A percentile compares a stretch with the other conserved stretches of the same genome.
Conservation (phyloP, 768 basidiomycete genomes). For the Pleurotus tuber-regium region DNA sequence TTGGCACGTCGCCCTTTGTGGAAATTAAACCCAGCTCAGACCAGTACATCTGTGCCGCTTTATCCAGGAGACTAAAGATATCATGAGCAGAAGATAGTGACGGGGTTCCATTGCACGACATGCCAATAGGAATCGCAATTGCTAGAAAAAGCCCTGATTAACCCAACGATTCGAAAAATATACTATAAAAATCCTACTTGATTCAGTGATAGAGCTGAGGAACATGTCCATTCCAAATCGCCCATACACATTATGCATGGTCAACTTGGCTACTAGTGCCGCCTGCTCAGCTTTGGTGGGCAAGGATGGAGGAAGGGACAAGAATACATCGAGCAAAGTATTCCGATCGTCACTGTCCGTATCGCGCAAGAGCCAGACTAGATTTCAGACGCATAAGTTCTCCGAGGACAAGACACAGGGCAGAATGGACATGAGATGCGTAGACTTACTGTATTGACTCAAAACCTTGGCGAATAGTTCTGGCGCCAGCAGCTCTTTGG, state of each 20-base stretch:
- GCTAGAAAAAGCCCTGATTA: constrained; percentile 40
- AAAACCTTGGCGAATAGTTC: constrained; percentile 59
- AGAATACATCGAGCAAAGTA: constrained; percentile 54
- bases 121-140: constrained; percentile 81
- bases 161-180: not conserved
- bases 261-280: constrained; percentile 73
- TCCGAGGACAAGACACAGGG: not conserved
- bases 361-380: constrained; percentile 69
- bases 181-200: constrained; percentile 54
- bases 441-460: constrained; percentile 61
- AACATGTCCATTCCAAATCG: constrained; percentile 86
- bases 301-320: constrained; percentile 51
- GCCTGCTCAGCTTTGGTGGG: constrained; percentile 72
- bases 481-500: constrained; percentile 54
- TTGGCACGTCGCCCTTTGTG: constrained; percentile 59
- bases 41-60: constrained; percentile 72
- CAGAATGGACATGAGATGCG: too few species aligned
- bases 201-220: constrained; percentile 86
- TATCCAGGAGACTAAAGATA: constrained; percentile 56
- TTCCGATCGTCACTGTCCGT: constrained; percentile 51
- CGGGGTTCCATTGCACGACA: constrained; percentile 43
- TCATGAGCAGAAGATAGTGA: constrained; percentile 54
- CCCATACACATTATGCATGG: constrained; percentile 71
- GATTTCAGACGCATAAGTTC: constrained; percentile 1
- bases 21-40: constrained; percentile 55